phyloP scores from a whole-genome alignment of 2,329 filamentous ascomycete species.

The Fusarium fracticaudum region DNA sequence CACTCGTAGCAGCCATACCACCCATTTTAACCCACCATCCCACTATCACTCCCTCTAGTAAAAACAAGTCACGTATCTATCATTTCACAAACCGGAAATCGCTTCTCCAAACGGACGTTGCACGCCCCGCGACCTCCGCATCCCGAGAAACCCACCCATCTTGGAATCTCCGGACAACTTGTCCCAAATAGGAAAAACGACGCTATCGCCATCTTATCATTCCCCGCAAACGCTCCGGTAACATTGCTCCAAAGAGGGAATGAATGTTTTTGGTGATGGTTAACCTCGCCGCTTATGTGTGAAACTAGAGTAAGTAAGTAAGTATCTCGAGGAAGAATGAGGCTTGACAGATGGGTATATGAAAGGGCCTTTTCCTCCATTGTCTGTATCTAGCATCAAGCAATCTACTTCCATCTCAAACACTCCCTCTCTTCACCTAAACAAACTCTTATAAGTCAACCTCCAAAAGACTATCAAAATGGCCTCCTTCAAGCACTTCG shows the following conservation, averaged over 20 bases:
- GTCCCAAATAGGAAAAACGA: slow-evolving; percentile 33
- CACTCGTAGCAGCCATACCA: background rate
- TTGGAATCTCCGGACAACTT: slow-evolving; percentile 13
- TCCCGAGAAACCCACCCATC: slow-evolving; percentile 10
- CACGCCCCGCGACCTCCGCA: background rate
- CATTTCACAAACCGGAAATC: slow-evolving; percentile 14
- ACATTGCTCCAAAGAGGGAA: slow-evolving; percentile 33
- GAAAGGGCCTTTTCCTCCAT: slow-evolving; percentile 7
- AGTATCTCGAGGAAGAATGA: background rate
- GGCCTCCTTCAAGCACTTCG: slow-evolving; percentile 61
- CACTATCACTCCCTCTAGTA: background rate
- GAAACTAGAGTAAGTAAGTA: background rate
- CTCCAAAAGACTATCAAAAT: slow-evolving; percentile 37
- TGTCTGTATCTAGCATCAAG: background rate
- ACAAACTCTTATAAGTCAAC: background rate
- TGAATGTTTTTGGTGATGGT: background rate
- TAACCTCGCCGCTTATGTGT: background rate
- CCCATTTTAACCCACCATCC: slow-evolving; percentile 7
- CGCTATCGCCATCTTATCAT: slow-evolving; percentile 23
- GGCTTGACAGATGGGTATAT: slow-evolving; percentile 17
- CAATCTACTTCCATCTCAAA: background rate
- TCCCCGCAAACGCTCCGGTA: slow-evolving; percentile 9
- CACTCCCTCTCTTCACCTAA: background rate
- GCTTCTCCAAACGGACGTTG: slow-evolving; percentile 25
- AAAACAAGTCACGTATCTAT: background rate